These are phyloP conservation scores for Talaromyces stipitatus DNA, from an alignment of 495 filamentous ascomycete species.

Conservation along the genomic window DNA sequence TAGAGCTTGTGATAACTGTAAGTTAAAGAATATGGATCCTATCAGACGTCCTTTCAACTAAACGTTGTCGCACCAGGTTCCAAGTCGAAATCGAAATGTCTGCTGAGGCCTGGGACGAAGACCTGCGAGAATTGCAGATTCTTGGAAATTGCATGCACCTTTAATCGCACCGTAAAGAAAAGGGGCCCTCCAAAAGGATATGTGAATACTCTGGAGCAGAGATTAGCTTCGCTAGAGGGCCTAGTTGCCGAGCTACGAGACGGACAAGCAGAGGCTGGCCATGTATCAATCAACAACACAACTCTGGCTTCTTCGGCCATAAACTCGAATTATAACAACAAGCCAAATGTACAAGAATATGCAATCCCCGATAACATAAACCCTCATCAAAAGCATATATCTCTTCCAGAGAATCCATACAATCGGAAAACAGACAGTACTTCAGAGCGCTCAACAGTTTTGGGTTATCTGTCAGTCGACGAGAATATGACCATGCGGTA, in stretches of 20 bases:
- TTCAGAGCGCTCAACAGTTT: not conserved
- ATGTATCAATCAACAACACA: not conserved
- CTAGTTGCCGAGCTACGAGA: not conserved
- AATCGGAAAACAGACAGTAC: not conserved
- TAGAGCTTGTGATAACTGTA: not conserved
- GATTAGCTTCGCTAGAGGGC: not conserved
- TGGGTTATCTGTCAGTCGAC: not conserved
- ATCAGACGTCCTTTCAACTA: not conserved
- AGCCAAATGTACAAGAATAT: not conserved
- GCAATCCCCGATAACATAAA: not conserved
- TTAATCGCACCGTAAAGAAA: not conserved
- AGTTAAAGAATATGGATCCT: not conserved
- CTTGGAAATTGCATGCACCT: not conserved
- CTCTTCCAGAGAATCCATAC: not conserved
- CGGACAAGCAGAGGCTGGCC: not conserved
- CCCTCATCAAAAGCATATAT: not conserved
- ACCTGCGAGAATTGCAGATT: constrained; percentile 1
- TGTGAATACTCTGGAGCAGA: not conserved
- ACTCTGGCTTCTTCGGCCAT: not conserved
- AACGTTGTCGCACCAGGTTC: not conserved
- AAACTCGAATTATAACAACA: not conserved
- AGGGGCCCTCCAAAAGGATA: not conserved
- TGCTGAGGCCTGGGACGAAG: not conserved
- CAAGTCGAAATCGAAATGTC: not conserved
- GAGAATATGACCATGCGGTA: not conserved